Evolutionary conservation across 2,329 filamentous ascomycete genomes (phyloP).

Genomic region (Cladophialophora chaetospira): DNA sequence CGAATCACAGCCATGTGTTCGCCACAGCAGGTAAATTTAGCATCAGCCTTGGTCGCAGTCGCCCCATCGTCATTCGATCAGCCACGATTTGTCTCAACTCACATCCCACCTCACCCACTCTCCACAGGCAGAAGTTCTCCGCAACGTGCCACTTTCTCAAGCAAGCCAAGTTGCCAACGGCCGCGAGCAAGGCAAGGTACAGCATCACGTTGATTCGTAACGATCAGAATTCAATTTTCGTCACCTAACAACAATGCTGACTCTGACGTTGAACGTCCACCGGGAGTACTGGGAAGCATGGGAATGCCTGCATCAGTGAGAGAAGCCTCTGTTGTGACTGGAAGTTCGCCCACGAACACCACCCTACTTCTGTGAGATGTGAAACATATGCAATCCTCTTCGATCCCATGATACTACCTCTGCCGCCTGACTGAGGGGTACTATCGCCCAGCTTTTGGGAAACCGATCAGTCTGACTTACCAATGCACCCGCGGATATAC

Average conservation of each 20-base stretch:
- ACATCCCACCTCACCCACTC: neutral
- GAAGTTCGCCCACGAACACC: neutral
- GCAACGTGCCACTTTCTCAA: neutral
- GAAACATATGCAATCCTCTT: constrained; percentile 3
- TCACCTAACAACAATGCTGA: neutral
- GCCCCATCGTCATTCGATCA: neutral
- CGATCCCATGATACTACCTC: neutral
- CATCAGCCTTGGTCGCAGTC: neutral
- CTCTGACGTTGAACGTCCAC: constrained; percentile 4
- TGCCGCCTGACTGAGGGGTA: neutral
- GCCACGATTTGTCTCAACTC: constrained; percentile 1
- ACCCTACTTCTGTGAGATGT: constrained; percentile 7
- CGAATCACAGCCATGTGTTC: neutral
- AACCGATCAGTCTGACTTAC: neutral
- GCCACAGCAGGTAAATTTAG: constrained; percentile 5
- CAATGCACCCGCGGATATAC: neutral
- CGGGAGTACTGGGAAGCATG: constrained; percentile 4
- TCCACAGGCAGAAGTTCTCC: constrained; percentile 3
- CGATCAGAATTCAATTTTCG: constrained; percentile 1
- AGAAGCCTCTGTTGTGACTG: neutral
- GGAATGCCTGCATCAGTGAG: neutral
- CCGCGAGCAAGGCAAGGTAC: too few species aligned
- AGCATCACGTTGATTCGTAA: neutral
- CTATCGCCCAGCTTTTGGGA: neutral
- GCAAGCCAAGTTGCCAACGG: too few species aligned